Base-by-base conservation (phyloP, 108 stramenopile genomes). In the Cyclotella kingstonii region DNA sequence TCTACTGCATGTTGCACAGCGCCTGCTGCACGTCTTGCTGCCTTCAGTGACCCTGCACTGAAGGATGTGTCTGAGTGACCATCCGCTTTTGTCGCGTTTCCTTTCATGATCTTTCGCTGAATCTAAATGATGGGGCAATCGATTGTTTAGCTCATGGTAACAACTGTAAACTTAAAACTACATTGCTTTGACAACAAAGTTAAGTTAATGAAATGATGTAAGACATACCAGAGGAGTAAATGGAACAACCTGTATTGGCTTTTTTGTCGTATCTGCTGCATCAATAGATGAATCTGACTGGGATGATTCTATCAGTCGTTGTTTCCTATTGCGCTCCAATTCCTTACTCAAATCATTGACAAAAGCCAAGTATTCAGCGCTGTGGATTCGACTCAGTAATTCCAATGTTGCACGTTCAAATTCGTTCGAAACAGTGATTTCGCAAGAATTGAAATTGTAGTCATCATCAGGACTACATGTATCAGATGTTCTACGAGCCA, bases 1-100 rank as follows among this genome's bases (percentile, higher is more conserved):
- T 95, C 94, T 38, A 95, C 94, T 17, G 90, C 94, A 76, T 95
- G 91, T 50, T 89, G 84, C n/a, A 95, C 94, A 17, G 91, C 91
- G 4, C 94, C 94, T 28, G 94, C 94, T 18, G 94, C 94, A 42
- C 94, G 60, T 17, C 91, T 75, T 39, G 94, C 94, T 35, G 94
- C 94, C 39, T 85, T 80, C 30, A 95, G 70, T 22, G 91, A 91
- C 23, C 94, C 94, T 40, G 77, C 80, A 61, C 89, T 87, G 58
- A 95, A 95, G 2, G 91, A 85, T 26, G 94, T 95, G 39, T 95
- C 94, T 8, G 89, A 95, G 57, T 89, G 81, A 4, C 54, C 55
- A 38, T 79, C 71, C 29, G 76, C 54, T 55, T 92, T 92, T 17
- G 86, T 64, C 40, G 31, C 65, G 9, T 73, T 70, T 43, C 83